Evolutionary conservation across 495 filamentous ascomycete species (phyloP).

Genomic region (Tirmania nivea): DNA sequence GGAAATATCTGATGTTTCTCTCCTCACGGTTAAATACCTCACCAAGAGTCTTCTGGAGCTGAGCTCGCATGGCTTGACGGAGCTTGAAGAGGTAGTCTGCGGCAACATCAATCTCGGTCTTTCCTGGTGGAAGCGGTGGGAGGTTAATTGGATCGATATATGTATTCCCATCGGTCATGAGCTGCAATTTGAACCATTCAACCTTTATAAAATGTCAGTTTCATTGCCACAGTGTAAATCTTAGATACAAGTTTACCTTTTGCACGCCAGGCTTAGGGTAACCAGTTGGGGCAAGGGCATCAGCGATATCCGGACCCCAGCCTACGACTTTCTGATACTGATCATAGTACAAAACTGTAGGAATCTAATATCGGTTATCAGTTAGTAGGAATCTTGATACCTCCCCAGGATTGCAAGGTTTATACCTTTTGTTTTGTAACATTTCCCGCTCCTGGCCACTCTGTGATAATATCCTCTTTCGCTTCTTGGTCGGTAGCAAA

Average conservation of each 20-base stretch:
- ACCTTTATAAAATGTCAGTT: slow-evolving; percentile 22
- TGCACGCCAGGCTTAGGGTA: slow-evolving; percentile 62
- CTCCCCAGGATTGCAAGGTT: not conserved
- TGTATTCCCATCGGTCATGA: slow-evolving; percentile 62
- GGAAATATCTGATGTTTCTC: slow-evolving; percentile 55
- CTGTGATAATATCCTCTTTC: slow-evolving; percentile 57
- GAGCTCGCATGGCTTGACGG: slow-evolving; percentile 53
- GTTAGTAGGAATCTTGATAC: too few species aligned
- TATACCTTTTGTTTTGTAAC: slow-evolving; percentile 55
- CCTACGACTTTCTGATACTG: slow-evolving; percentile 66
- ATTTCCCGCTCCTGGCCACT: slow-evolving; percentile 59
- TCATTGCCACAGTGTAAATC: not conserved
- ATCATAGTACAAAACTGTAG: slow-evolving; percentile 62
- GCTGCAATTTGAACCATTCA: slow-evolving; percentile 66
- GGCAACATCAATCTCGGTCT: slow-evolving; percentile 61
- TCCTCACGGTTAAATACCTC: slow-evolving; percentile 61
- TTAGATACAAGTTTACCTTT: slow-evolving; percentile 23
- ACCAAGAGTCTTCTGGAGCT: slow-evolving; percentile 53
- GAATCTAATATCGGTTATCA: slow-evolving; percentile 31
- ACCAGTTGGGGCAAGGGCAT: slow-evolving; percentile 55
- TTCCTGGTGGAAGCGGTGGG: slow-evolving; percentile 52
- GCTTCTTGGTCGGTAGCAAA: slow-evolving; percentile 60
- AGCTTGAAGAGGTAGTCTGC: slow-evolving; percentile 64
- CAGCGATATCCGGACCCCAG: slow-evolving; percentile 62
- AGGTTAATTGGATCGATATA: slow-evolving; percentile 69